A percentile compares a stretch with the other conserved stretches of the same genome.
Conservation (phyloP, 1,284 basidiomycete genomes). For the Leccinum solheimii region DNA sequence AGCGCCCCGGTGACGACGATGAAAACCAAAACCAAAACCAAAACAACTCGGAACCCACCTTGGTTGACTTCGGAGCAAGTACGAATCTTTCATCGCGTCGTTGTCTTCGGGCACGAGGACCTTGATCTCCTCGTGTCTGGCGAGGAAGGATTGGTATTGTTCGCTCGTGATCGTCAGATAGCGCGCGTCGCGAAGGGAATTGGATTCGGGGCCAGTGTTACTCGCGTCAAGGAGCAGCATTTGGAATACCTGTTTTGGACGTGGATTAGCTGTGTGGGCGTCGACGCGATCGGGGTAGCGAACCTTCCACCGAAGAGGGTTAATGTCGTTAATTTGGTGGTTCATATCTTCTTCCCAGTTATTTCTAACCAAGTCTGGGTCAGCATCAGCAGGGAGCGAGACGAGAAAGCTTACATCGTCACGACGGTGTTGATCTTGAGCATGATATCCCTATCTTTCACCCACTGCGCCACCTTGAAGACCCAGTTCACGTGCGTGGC, state of each 20-base stretch:
- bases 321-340: conserved; percentile 12
- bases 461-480: conserved; percentile 13
- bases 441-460: conserved; percentile 26
- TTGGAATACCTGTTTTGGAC: conserved; percentile 18
- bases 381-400: not conserved
- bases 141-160: conserved; percentile 16
- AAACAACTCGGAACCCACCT: no score
- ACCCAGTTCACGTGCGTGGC: conserved; percentile 15
- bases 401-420: conserved; percentile 11
- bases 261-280: not conserved
- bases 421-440: conserved; percentile 17
- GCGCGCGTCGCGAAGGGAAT: conserved; percentile 18
- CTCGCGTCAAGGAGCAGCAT: conserved; percentile 19
- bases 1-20: no score
- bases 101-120: conserved; percentile 20
- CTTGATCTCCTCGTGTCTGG: conserved; percentile 1
- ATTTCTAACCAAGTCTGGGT: conserved; percentile 2
- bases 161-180: conserved; percentile 14
- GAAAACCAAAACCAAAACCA: no score
- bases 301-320: conserved; percentile 18
- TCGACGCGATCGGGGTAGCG: not conserved
- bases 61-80: conserved; percentile 5
- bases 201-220: conserved; percentile 15
- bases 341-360: conserved; percentile 23
- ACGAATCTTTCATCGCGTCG: conserved; percentile 23